Conservation (phyloP, 2,329 filamentous ascomycete species). For the Colletotrichum kahawae region DNA sequence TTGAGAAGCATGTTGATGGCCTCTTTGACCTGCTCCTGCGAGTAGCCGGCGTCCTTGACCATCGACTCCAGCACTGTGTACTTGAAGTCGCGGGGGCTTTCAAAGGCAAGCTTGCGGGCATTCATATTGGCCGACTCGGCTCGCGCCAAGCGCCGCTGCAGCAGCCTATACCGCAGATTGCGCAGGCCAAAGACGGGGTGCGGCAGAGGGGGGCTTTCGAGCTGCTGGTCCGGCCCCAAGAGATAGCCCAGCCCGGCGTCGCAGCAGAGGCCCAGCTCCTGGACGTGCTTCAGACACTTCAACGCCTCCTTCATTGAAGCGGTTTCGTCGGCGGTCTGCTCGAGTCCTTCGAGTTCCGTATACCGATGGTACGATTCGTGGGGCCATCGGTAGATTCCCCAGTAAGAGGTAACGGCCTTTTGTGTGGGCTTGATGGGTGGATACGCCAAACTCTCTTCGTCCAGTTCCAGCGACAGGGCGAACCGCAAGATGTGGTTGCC, state of each 20-base stretch:
- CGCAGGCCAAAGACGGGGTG: conserved; percentile 38
- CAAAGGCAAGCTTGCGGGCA: conserved; percentile 25
- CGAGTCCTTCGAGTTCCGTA: conserved; percentile 62
- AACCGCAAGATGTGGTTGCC: conserved; percentile 65
- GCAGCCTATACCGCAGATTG: conserved; percentile 12
- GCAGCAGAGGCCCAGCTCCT: conserved; percentile 70
- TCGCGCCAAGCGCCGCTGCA: conserved; percentile 1
- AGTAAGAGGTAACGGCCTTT: conserved; percentile 61
- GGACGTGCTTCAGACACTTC: conserved; percentile 56
- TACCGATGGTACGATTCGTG: conserved; percentile 63
- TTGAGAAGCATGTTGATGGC: conserved; percentile 39
- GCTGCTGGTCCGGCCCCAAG: conserved; percentile 62
- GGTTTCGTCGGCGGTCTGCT: conserved; percentile 68
- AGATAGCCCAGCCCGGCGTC: conserved; percentile 74
- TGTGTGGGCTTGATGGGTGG: conserved; percentile 63
- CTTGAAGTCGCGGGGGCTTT: conserved; percentile 33
- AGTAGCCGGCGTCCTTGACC: conserved; percentile 41
- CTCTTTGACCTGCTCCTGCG: conserved; percentile 31
- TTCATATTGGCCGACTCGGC: conserved; percentile 20
- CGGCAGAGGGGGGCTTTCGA: conserved; percentile 43
- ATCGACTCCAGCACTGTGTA: conserved; percentile 39
- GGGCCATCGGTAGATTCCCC: conserved; percentile 71
- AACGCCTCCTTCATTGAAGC: conserved; percentile 66
- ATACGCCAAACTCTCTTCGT: conserved; percentile 52
- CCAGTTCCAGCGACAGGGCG: conserved; percentile 73